phyloP scores from a whole-genome alignment of 2,329 filamentous ascomycete species.

The Aspergillus pseudonomiae region DNA sequence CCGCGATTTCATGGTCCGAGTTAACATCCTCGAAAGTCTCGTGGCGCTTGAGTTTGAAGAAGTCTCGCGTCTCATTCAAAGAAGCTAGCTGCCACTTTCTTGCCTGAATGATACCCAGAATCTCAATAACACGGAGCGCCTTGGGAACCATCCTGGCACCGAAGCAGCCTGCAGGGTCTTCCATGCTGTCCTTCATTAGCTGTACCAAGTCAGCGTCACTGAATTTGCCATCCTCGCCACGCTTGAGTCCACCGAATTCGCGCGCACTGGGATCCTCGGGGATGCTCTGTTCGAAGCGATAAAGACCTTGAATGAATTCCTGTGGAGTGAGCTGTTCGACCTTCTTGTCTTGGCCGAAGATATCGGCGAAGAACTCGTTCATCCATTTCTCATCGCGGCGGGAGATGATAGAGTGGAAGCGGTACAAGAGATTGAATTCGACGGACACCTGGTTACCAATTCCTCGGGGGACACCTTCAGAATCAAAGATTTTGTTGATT shows the following conservation, averaged over 20 bases:
- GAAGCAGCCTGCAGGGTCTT: conserved; percentile 59
- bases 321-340: conserved; percentile 20
- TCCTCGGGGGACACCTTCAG: conserved; percentile 41
- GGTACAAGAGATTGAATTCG: conserved; percentile 59
- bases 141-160: conserved; percentile 72
- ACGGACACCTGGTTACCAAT: conserved; percentile 56
- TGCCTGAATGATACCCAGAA: conserved; percentile 76
- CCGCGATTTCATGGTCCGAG: conserved; percentile 57
- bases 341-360: conserved; percentile 19
- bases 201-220: conserved; percentile 70
- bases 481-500: conserved; percentile 4
- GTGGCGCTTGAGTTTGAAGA: conserved; percentile 63
- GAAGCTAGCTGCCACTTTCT: conserved; percentile 63
- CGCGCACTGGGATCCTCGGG: conserved; percentile 64
- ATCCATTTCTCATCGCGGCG: conserved; percentile 41
- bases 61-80: conserved; percentile 62
- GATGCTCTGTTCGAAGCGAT: conserved; percentile 59
- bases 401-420: conserved; percentile 53
- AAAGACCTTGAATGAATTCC: conserved; percentile 53
- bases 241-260: conserved; percentile 62
- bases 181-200: conserved; percentile 65
- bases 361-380: conserved; percentile 51
- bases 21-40: conserved; percentile 63
- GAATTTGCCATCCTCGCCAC: conserved; percentile 64
- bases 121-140: conserved; percentile 73